Percentiles rank a stretch among this genome's conserved stretches.
These are phyloP conservation scores for Cornus suecica DNA, from an alignment of 148 eudicot genomes.

Conservation along the genomic window DNA sequence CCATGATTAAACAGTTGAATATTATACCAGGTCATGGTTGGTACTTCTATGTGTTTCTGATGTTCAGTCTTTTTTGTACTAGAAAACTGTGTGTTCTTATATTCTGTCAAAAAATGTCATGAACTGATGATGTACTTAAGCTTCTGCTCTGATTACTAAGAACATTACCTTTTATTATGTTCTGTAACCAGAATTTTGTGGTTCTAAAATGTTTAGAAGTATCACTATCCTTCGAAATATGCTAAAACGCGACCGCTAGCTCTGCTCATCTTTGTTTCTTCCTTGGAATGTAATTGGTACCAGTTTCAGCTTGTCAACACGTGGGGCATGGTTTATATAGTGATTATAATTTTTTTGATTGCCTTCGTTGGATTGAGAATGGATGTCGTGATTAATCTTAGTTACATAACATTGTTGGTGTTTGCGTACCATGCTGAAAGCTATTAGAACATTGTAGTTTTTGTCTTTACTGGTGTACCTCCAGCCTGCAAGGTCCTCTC, in stretches of 20 bases:
- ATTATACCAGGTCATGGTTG: constrained; percentile 10
- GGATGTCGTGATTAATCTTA: not conserved
- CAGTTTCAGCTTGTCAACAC: not conserved
- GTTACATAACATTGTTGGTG: not conserved
- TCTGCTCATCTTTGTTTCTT: not conserved
- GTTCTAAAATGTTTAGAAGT: not conserved
- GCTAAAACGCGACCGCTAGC: not conserved
- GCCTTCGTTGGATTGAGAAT: not conserved
- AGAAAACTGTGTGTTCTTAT: not conserved
- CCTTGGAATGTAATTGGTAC: not conserved
- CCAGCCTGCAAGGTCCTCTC: not conserved
- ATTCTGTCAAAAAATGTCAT: not conserved
- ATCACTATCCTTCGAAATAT: not conserved
- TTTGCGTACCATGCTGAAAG: not conserved
- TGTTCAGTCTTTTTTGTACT: not conserved
- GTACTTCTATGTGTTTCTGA: not conserved
- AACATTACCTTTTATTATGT: not conserved
- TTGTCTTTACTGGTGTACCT: not conserved
- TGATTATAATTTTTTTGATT: not conserved
- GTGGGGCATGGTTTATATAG: not conserved
- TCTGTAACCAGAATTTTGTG: not conserved
- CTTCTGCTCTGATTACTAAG: not conserved
- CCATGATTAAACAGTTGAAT: no score
- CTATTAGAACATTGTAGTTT: not conserved
- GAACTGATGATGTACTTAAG: no score